Percentiles rank a stretch among this genome's conserved stretches.
Evolutionary conservation across 2,329 filamentous ascomycete species (phyloP).

Genomic region (Claviceps maximensis): DNA sequence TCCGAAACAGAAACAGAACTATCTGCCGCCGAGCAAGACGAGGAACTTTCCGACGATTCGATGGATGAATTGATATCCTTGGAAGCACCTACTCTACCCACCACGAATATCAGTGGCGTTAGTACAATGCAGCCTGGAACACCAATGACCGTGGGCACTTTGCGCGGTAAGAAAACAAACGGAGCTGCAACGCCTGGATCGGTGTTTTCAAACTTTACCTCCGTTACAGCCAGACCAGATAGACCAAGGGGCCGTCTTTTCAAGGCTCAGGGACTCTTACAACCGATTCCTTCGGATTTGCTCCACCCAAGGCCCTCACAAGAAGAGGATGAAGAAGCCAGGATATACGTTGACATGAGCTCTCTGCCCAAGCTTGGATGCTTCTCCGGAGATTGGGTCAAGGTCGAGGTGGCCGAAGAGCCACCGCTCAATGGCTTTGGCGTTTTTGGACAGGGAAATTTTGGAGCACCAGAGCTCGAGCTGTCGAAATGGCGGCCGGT

Average conservation of each 20-base stretch:
- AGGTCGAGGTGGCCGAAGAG: conserved; percentile 64
- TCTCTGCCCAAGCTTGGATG: conserved; percentile 82
- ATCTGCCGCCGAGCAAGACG: conserved; percentile 53
- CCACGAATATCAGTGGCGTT: conserved; percentile 65
- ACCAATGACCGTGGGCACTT: conserved; percentile 53
- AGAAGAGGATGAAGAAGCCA: conserved; percentile 75
- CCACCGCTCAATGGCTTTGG: conserved; percentile 55
- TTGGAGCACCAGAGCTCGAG: conserved; percentile 39
- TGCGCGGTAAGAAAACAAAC: conserved; percentile 49
- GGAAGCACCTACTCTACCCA: conserved; percentile 61
- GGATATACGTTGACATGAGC: conserved; percentile 81
- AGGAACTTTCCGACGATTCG: conserved; percentile 74
- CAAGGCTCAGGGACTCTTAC: conserved; percentile 65
- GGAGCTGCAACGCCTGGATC: conserved; percentile 75
- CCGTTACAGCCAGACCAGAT: conserved; percentile 65
- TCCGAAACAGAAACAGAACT: conserved; percentile 51
- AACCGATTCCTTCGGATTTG: conserved; percentile 58
- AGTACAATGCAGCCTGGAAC: conserved; percentile 72
- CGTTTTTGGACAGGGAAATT: conserved; percentile 54
- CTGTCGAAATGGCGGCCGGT: conserved; percentile 64
- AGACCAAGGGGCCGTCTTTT: conserved; percentile 66
- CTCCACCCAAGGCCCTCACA: conserved; percentile 68
- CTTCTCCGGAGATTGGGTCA: conserved; percentile 96
- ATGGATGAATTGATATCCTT: conserved; percentile 90
- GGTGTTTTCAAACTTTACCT: conserved; percentile 78